phyloP scores from a whole-genome alignment of 148 eudicot genomes.

The Suaeda aralocaspica region DNA sequence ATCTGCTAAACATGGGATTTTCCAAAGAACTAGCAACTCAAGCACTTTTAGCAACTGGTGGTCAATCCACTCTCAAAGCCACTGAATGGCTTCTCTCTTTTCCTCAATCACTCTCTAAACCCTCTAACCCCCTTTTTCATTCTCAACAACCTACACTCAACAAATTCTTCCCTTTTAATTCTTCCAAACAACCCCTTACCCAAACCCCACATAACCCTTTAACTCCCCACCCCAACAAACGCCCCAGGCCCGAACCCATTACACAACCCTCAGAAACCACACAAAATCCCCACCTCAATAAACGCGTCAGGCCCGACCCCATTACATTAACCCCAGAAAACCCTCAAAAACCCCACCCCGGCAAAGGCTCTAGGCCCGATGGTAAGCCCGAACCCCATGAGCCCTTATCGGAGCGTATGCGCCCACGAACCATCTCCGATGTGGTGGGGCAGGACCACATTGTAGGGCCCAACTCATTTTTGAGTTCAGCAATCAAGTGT shows the following conservation, averaged over 20 bases:
- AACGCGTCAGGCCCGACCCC: conserved; percentile 40
- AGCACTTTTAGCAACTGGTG: conserved; percentile 61
- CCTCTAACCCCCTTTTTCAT: not conserved
- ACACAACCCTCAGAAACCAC: conserved; percentile 31
- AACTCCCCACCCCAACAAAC: conserved; percentile 18
- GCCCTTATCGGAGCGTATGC: conserved; percentile 72
- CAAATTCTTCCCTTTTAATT: conserved; percentile 25
- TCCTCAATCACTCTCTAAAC: conserved; percentile 20
- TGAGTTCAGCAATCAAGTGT: conserved; percentile 51
- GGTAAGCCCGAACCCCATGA: conserved; percentile 12
- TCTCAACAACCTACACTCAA: conserved; percentile 28
- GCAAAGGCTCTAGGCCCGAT: conserved; percentile 30
- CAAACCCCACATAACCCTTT: conserved; percentile 3
- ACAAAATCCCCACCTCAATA: conserved; percentile 14
- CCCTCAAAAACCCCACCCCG: conserved; percentile 22
- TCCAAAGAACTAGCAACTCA: conserved; percentile 42
- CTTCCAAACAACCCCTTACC: conserved; percentile 17
- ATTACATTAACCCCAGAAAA: conserved; percentile 19
- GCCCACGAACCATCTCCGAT: conserved; percentile 53
- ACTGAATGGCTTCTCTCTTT: conserved; percentile 65
- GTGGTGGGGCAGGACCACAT: conserved; percentile 80
- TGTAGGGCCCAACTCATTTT: conserved; percentile 39
- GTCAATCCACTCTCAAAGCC: conserved; percentile 44
- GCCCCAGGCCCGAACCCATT: no score
- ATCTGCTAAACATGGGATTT: conserved; percentile 76